Percentiles rank a stretch among this genome's conserved stretches.
phyloP scores from a whole-genome alignment of 163 green algal species.

The Trebouxiophyceae sp. region DNA sequence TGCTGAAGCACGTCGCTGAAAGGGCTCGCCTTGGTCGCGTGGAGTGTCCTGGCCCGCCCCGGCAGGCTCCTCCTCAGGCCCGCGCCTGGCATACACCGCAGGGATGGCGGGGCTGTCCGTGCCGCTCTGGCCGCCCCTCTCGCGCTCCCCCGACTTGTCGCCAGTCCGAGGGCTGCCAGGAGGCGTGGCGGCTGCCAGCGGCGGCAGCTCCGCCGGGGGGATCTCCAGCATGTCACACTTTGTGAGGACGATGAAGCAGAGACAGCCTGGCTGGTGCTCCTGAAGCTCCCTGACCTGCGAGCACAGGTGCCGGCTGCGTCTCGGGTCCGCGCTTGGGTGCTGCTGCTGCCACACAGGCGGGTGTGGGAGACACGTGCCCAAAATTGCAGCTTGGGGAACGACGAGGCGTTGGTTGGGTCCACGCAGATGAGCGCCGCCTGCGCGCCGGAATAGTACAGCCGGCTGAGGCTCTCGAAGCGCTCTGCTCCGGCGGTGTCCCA shows the following conservation, averaged over 20 bases:
- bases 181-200: background rate
- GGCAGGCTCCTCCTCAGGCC: background rate
- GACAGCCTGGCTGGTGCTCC: background rate
- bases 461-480: background rate
- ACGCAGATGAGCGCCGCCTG: background rate
- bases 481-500: background rate
- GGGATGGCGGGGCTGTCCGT: background rate
- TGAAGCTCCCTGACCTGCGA: background rate
- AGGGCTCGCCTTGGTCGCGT: background rate
- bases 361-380: background rate
- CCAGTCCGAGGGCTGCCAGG: background rate
- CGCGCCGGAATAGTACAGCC: background rate
- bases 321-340: background rate
- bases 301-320: background rate
- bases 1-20: background rate
- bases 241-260: background rate
- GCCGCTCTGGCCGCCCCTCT: background rate
- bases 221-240: background rate
- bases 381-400: background rate
- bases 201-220: no score
- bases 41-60: background rate
- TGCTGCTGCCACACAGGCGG: background rate
- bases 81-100: no score
- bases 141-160: background rate
- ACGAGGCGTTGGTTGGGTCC: background rate